Evolutionary conservation across 305 asterid genomes (phyloP).

Genomic region (Fraxinus paxiana): DNA sequence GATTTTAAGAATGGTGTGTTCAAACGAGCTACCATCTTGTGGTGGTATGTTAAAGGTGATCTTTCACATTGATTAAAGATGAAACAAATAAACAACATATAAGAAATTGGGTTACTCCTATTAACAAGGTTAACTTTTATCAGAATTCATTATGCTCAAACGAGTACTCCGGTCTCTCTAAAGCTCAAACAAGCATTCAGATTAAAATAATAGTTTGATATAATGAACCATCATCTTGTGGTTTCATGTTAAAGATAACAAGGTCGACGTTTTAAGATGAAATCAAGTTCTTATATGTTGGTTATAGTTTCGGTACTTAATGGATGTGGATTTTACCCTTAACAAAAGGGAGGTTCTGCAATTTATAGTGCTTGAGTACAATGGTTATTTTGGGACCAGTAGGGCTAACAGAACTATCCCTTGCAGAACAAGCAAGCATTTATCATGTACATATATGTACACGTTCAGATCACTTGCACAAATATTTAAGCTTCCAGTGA

Average conservation of each 20-base stretch:
- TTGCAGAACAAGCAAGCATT: not conserved
- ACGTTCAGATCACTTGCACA: not conserved
- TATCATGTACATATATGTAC: not conserved
- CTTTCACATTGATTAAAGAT: not conserved
- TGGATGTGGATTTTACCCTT: not conserved
- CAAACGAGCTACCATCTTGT: not conserved
- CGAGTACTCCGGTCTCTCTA: not conserved
- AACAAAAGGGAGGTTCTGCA: not conserved
- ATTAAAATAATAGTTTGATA: not conserved
- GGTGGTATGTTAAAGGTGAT: not conserved
- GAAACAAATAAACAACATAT: not conserved
- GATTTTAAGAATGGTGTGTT: not conserved
- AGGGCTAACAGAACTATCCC: not conserved
- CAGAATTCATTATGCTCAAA: not conserved
- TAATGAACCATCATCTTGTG: not conserved
- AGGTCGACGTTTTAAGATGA: not conserved
- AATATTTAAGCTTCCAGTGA: not conserved
- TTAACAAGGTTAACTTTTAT: not conserved
- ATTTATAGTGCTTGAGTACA: not conserved
- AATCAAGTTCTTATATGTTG: not conserved
- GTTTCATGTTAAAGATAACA: not conserved
- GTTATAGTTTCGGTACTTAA: not conserved
- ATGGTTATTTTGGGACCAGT: not conserved
- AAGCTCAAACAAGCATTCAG: not conserved
- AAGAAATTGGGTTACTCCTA: not conserved